A percentile compares a stretch with the other conserved stretches of the same genome.
These are phyloP conservation scores for Aureobasidium sp. DNA, from an alignment of 2,329 filamentous ascomycete species.

Conservation along the genomic window DNA sequence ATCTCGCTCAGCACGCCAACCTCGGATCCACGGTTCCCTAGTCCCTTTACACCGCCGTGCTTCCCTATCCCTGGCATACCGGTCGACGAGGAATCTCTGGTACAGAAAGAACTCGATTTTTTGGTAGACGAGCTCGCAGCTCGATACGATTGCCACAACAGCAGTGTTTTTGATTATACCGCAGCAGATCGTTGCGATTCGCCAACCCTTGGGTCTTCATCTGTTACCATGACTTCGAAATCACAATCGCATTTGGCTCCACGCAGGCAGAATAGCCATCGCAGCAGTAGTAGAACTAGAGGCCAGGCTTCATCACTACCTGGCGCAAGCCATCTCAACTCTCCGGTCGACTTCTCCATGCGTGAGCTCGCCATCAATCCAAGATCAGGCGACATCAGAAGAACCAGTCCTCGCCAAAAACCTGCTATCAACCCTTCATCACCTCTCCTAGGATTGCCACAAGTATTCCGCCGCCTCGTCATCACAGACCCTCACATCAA, in stretches of 20 bases:
- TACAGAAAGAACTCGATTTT: not conserved
- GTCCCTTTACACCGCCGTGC: not conserved
- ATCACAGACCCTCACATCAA: slow-evolving; percentile 24
- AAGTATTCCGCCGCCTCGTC: slow-evolving; percentile 17
- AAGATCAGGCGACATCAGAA: not conserved
- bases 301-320: not conserved
- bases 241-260: no score
- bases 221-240: not conserved
- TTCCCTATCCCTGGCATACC: not conserved
- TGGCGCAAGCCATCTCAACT: slow-evolving; percentile 9
- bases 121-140: not conserved
- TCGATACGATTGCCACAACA: not conserved
- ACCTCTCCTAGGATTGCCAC: not conserved
- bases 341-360: not conserved
- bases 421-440: not conserved
- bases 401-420: not conserved
- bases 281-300: not conserved
- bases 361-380: not conserved
- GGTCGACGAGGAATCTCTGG: not conserved
- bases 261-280: not conserved
- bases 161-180: not conserved
- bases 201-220: not conserved
- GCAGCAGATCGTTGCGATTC: slow-evolving; percentile 1
- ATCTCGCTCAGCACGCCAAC: not conserved
- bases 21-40: not conserved